Percentiles rank a stretch among this genome's conserved stretches.
Evolutionary conservation across 2,329 filamentous ascomycete species (phyloP).

Genomic region (Rhexocercosporidium sp.): DNA sequence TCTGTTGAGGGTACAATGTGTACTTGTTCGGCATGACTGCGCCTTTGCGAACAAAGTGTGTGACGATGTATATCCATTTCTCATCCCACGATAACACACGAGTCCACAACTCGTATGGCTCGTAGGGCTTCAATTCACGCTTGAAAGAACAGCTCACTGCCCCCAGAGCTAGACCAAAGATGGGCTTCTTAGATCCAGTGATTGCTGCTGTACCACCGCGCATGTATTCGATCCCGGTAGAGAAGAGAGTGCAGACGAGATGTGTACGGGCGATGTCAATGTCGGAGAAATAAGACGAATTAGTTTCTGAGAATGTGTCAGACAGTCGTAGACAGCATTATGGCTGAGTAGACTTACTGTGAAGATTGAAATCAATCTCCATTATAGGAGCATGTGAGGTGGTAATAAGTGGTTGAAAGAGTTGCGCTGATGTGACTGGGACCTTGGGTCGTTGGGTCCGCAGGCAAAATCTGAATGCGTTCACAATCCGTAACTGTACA

Average conservation of each 20-base stretch:
- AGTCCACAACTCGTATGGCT: slow-evolving; percentile 75
- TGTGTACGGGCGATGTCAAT: slow-evolving; percentile 71
- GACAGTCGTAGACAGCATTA: background rate
- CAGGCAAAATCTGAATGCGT: slow-evolving; percentile 51
- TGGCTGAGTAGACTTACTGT: slow-evolving; percentile 49
- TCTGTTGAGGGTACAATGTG: slow-evolving; percentile 43
- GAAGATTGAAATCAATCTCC: slow-evolving; percentile 75
- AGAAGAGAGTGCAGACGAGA: slow-evolving; percentile 58
- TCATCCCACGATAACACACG: slow-evolving; percentile 76
- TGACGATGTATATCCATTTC: slow-evolving; percentile 75
- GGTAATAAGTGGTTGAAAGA: slow-evolving; percentile 69
- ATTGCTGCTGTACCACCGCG: slow-evolving; percentile 42
- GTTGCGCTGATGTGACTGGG: slow-evolving; percentile 53
- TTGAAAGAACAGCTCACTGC: slow-evolving; percentile 67
- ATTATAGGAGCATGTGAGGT: slow-evolving; percentile 62
- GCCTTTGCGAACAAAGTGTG: slow-evolving; percentile 53
- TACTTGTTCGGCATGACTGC: slow-evolving; percentile 44
- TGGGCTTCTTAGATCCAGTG: slow-evolving; percentile 38
- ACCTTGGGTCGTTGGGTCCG: slow-evolving; percentile 48
- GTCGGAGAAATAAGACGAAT: slow-evolving; percentile 73
- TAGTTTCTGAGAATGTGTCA: slow-evolving; percentile 52
- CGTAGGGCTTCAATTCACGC: slow-evolving; percentile 71
- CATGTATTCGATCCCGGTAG: slow-evolving; percentile 42
- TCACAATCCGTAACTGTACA: slow-evolving; percentile 42
- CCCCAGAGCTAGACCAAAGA: slow-evolving; percentile 51